These are phyloP conservation scores for Fusarium kyushuense DNA, from an alignment of 2,329 filamentous ascomycete species.

Conservation along the genomic window DNA sequence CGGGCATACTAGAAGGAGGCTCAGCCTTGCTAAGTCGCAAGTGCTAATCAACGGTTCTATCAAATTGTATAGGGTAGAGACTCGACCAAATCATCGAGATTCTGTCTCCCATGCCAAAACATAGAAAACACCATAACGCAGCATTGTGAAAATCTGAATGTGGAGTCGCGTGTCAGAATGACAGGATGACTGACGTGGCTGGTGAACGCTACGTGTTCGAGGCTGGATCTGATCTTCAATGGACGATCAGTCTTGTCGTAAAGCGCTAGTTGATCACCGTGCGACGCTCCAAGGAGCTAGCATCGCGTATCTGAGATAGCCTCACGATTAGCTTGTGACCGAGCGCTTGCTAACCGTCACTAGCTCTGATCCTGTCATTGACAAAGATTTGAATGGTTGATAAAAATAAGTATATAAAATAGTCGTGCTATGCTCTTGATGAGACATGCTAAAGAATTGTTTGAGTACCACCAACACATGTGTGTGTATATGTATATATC, in stretches of 20 bases:
- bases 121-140: not conserved
- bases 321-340: conserved; percentile 7
- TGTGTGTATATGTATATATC: conserved; percentile 10
- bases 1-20: not conserved
- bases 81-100: not conserved
- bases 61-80: not conserved
- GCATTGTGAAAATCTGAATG: not conserved
- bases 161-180: not conserved
- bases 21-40: not conserved
- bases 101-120: not conserved
- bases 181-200: conserved; percentile 21
- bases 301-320: conserved; percentile 17
- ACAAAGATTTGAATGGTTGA: not conserved
- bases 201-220: not conserved
- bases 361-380: not conserved
- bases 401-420: conserved; percentile 30
- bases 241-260: conserved; percentile 7
- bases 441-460: conserved; percentile 18
- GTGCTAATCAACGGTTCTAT: not conserved
- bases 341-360: conserved; percentile 9
- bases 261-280: conserved; percentile 20
- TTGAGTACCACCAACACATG: conserved; percentile 7
- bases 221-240: not conserved
- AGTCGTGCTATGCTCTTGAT: conserved; percentile 11
- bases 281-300: conserved; percentile 4